Conservation (phyloP, 2,329 filamentous ascomycete genomes). For the Sporothrix brasiliensis region DNA sequence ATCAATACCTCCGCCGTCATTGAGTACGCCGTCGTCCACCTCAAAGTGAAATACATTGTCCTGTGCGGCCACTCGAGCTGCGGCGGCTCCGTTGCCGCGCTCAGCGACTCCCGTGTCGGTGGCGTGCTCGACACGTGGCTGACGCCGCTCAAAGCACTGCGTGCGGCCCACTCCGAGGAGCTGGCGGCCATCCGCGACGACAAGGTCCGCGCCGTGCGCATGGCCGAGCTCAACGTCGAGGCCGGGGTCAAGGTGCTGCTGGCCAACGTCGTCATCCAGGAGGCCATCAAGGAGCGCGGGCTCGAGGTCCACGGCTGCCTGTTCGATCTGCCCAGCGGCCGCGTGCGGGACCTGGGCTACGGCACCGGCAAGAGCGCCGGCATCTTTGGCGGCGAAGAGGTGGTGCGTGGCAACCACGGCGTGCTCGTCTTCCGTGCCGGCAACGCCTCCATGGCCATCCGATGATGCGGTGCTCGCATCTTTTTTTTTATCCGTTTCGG, state of each 20-base stretch:
- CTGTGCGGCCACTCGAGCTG: conserved; percentile 71
- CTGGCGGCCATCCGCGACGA: conserved; percentile 58
- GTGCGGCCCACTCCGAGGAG: conserved; percentile 55
- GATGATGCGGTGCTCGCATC: not conserved
- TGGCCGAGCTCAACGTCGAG: conserved; percentile 78
- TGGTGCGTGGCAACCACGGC: conserved; percentile 54
- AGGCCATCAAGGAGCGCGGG: conserved; percentile 70
- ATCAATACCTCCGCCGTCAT: conserved; percentile 75
- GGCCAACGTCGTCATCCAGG: conserved; percentile 68
- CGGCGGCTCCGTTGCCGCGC: conserved; percentile 66
- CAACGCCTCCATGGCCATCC: conserved; percentile 44
- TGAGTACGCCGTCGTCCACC: conserved; percentile 73
- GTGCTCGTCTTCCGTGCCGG: conserved; percentile 54
- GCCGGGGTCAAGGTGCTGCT: conserved; percentile 68
- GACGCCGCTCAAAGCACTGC: conserved; percentile 53
- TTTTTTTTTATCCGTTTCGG: not conserved
- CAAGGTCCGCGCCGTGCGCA: conserved; percentile 57
- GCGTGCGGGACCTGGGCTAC: conserved; percentile 53
- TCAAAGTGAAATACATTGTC: conserved; percentile 72
- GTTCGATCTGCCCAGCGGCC: conserved; percentile 63
- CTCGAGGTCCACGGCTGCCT: conserved; percentile 77
- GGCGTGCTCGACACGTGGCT: conserved; percentile 61
- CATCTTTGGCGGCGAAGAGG: conserved; percentile 39
- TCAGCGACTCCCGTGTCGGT: conserved; percentile 52
- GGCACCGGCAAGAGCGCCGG: conserved; percentile 44